A percentile compares a stretch with the other conserved stretches of the same genome.
phyloP scores from a whole-genome alignment of 352 stramenopile species.

The Peronospora farinosa region DNA sequence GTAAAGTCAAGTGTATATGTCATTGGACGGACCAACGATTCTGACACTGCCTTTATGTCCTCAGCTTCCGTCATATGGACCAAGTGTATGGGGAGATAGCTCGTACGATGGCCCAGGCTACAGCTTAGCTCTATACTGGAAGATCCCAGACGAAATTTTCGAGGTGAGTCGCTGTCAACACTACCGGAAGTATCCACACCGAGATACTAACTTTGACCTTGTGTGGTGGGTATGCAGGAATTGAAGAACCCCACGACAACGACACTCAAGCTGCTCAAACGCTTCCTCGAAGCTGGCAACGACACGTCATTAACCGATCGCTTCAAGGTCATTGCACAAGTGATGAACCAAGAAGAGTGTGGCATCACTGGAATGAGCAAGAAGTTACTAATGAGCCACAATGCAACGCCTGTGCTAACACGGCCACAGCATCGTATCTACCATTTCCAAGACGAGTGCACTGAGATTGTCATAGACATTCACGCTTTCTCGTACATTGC shows the following conservation, averaged over 20 bases:
- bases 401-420: conserved; percentile 78
- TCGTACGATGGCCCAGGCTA: conserved; percentile 62
- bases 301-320: conserved; percentile 69
- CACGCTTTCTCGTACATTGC: conserved; percentile 83
- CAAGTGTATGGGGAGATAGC: conserved; percentile 64
- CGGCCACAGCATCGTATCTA: conserved; percentile 80
- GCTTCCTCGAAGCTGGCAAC: conserved; percentile 59
- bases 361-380: conserved; percentile 68
- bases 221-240: conserved; percentile 31
- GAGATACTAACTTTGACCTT: not conserved
- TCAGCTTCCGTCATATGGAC: conserved; percentile 68
- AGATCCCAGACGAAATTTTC: conserved; percentile 54
- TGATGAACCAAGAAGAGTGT: conserved; percentile 81
- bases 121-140: conserved; percentile 77
- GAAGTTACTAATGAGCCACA: conserved; percentile 75
- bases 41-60: not conserved
- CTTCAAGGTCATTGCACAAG: conserved; percentile 83
- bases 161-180: conserved; percentile 28
- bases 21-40: not conserved
- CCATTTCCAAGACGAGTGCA: conserved; percentile 58
- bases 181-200: not conserved
- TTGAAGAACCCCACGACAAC: conserved; percentile 53
- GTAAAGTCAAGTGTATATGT: conserved; percentile 21
- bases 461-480: conserved; percentile 74
- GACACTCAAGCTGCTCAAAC: conserved; percentile 54